Evolutionary conservation across 768 basidiomycete genomes (phyloP), one percentile per base, ranked within the genome.

Genomic region (Termitomyces sp.): DNA sequence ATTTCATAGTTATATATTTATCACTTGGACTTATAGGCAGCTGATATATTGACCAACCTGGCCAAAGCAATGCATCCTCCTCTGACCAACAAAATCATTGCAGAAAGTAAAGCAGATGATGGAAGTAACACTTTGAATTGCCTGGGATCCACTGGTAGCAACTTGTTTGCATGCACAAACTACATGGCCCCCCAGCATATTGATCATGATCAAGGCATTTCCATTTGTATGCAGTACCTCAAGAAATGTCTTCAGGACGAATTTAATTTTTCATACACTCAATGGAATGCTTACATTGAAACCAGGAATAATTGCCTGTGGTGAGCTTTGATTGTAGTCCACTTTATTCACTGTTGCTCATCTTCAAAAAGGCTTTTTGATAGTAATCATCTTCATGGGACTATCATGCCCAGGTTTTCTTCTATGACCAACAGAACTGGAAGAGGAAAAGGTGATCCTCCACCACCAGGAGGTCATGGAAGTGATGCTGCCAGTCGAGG

Each of bases 231-330:
- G 46, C 56, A 57, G 33, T 57, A 39, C 42, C 14, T 24, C n/a
- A 57, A 57, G 30, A 42, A 27, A 6, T 50, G 39, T 50, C 40
- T 20, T n/a, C 22, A 8, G 2, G 48, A 57, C 36, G 48, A 47
- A 12, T 47, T 26, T 20, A 47, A 47, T n/a, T 47, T 47, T 32
- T 1, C 30, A 16, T 47, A 46, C 8, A 57, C 48, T 22, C 33
- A 57, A 43, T 57, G 47, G 56, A 26, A 26, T 16, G 26, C 30
- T 10, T 57, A 57, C n/a, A 57, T 49, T 42, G 39, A 57, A 43
- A 57, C 56, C 3, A 0, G 14, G 4, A 30, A 27, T 3, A 27
- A 46, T 46, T 26, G 24, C 13, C 18, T 46, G 0, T 47, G 45
- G 27, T 47, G 45, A 47, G n/a, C 14, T 18, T 32, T 47, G 30